Conservation (phyloP, 768 basidiomycete species). For the Suillus spraguei region DNA sequence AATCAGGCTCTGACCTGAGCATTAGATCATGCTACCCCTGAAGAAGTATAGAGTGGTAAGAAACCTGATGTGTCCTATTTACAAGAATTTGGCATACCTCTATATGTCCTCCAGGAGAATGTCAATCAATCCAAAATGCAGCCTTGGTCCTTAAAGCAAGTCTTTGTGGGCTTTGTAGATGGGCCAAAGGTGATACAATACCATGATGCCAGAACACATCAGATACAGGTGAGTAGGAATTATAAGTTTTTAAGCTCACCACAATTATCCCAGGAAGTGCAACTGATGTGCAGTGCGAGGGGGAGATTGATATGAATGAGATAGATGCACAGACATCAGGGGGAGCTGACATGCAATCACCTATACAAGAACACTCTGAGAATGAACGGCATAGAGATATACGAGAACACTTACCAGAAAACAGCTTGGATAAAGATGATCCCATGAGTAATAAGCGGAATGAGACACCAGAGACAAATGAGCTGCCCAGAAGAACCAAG, state of each 20-base stretch:
- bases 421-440: no score
- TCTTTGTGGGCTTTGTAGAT: conserved; percentile 19
- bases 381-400: background rate
- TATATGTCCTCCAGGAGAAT: conserved; percentile 19
- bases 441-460: background rate
- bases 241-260: background rate
- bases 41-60: conserved; percentile 17
- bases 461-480: background rate
- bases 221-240: background rate
- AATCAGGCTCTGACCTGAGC: conserved; percentile 20
- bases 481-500: background rate
- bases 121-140: conserved; percentile 16
- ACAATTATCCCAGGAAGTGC: no score
- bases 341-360: no score
- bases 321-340: background rate
- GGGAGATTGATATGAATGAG: background rate
- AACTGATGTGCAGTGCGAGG: background rate
- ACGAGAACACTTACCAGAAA: background rate
- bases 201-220: conserved; percentile 13
- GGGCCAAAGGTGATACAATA: conserved; percentile 15
- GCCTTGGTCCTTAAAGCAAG: conserved; percentile 13
- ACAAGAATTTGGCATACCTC: conserved; percentile 21
- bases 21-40: background rate
- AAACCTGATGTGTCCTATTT: conserved; percentile 33
- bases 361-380: no score